These are phyloP conservation scores for Ascochyta clinopodiicola DNA, from an alignment of 2,329 filamentous ascomycete species.

Conservation along the genomic window DNA sequence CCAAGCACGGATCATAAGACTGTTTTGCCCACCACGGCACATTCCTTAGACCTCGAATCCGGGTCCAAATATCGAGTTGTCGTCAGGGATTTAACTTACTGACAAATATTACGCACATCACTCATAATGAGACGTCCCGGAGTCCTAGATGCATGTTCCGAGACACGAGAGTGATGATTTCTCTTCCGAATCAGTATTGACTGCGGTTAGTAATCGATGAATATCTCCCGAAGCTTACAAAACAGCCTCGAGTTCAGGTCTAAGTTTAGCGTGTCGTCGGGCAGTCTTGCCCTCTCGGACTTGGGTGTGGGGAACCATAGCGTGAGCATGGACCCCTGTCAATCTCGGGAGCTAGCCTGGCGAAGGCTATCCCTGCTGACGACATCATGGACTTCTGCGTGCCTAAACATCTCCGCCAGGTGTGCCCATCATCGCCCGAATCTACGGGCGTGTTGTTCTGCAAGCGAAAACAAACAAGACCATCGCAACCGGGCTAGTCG, in stretches of 20 bases:
- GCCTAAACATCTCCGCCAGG: slow-evolving; percentile 20
- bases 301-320: slow-evolving; percentile 44
- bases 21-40: neutral
- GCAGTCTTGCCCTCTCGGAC: slow-evolving; percentile 32
- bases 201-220: neutral
- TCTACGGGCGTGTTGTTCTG: neutral
- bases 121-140: neutral
- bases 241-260: slow-evolving; percentile 14
- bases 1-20: neutral
- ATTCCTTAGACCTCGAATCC: too few species aligned
- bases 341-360: slow-evolving; percentile 19
- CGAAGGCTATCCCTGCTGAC: slow-evolving; percentile 14
- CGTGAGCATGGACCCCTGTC: slow-evolving; percentile 6
- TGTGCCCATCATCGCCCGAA: slow-evolving; percentile 22
- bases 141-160: neutral
- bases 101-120: neutral
- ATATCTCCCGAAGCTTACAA: slow-evolving; percentile 6
- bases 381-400: slow-evolving; percentile 22
- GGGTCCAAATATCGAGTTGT: neutral
- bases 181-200: neutral
- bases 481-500: slow-evolving; percentile 10
- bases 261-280: slow-evolving; percentile 17
- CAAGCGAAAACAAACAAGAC: slow-evolving; percentile 12
- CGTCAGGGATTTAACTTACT: neutral
- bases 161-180: neutral